Base-by-base conservation (phyloP, 1,284 basidiomycete species). In the Rugosomyces carneus region DNA sequence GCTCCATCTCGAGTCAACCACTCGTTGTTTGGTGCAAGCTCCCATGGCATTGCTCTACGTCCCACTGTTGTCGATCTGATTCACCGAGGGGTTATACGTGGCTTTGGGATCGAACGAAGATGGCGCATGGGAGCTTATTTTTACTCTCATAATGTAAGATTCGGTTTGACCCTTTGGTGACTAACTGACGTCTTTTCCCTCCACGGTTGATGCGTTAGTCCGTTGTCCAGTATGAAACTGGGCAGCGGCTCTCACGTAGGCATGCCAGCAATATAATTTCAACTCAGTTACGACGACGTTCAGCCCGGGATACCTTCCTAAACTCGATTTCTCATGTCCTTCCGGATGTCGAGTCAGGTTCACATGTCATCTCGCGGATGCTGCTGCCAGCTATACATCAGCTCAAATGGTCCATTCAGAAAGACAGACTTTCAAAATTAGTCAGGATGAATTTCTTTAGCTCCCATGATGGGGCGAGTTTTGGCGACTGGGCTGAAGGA, bases 1-100 rank as follows among this genome's bases (percentile, higher is more conserved):
- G 73, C 76, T 15, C 84, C 84, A 6, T 84, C 82, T 35, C 76
- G 84, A 19, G 62, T 87, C 16, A 66, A 72, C 19, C 83, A 87
- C 52, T 73, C 73, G 21, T 65, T 86, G 26, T 85, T 84, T 58
- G 78, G 70, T 1, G 68, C 64, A 41, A 71, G 75, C 47, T 67
- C 75, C 1, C 62, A 69, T 24, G 83, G 82, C 3, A 59, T 70
- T 29, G 66, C 71, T 15, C 60, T 86, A 15, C 68, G 84, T 39
- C 83, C 84, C 2, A 80, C 80, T 3, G 60, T 85, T 4, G 67
- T 69, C 13, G 83, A 87, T 44, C 67, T 87, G 13, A 74, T 84
- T 7, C 78, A 81, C 36, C 68, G 84, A 39, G 76, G 79, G 20
- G 80, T 87, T 42, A 74, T 87, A 44, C 76, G 76, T 26, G 84